Percentiles rank a stretch among this genome's conserved stretches.
Evolutionary conservation across 139 green algal genomes (phyloP).

Genomic region (Chlorokybus atmophyticus): DNA sequence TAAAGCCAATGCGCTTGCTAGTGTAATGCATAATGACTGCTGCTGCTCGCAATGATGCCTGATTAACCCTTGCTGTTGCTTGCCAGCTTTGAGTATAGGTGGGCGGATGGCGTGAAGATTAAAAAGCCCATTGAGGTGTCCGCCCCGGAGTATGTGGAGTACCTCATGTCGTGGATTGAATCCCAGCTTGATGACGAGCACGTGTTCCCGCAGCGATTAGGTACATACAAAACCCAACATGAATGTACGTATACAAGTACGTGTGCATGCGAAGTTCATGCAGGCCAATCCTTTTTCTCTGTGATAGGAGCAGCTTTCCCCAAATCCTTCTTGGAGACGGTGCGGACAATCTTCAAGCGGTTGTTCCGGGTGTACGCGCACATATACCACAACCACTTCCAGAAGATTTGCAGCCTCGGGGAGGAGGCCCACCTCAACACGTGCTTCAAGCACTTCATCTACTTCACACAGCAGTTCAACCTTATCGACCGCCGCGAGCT

Average conservation of each 20-base stretch:
- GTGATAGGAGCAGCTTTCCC: slow-evolving; percentile 68
- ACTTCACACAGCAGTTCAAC: no score
- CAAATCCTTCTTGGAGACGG: slow-evolving; percentile 65
- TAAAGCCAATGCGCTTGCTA: no score
- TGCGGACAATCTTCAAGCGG: slow-evolving; percentile 86
- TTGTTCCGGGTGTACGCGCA: slow-evolving; percentile 98
- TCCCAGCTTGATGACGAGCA: slow-evolving; percentile 73
- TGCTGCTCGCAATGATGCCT: no score
- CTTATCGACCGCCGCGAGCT: no score
- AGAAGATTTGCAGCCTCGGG: slow-evolving; percentile 36
- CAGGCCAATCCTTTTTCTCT: no score
- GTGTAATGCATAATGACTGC: no score
- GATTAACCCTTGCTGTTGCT: no score
- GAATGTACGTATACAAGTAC: background rate
- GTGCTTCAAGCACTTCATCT: slow-evolving; percentile 99
- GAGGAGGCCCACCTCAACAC: slow-evolving; percentile 94
- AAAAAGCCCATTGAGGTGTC: slow-evolving; percentile 83
- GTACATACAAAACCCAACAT: slow-evolving; percentile 4
- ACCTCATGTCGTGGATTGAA: slow-evolving; percentile 95
- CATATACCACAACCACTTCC: slow-evolving; percentile 98
- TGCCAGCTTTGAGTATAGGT: slow-evolving; percentile 93
- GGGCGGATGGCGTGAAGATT: slow-evolving; percentile 86
- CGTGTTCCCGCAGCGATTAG: slow-evolving; percentile 79
- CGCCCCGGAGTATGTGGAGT: slow-evolving; percentile 88
- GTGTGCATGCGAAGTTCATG: no score